These are phyloP conservation scores for Vitellaria paradoxa DNA, from an alignment of 179 eudicot species.

Conservation along the genomic window DNA sequence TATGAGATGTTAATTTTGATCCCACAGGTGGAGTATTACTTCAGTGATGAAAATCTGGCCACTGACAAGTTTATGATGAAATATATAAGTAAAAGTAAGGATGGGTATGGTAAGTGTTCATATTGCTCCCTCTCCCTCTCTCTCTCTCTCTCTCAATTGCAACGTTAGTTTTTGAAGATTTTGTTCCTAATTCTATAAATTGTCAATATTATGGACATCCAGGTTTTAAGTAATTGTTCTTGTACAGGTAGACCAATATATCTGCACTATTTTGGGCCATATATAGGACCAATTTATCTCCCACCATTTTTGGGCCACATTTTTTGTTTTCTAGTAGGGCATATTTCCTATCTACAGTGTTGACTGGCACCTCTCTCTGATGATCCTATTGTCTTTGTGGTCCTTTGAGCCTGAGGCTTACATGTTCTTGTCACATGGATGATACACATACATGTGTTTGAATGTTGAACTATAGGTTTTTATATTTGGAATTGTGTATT, in stretches of 20 bases:
- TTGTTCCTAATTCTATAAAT: not conserved
- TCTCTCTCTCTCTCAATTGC: not conserved
- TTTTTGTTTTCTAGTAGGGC: not conserved
- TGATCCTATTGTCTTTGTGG: not conserved
- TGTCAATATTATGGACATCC: not conserved
- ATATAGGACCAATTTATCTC: too few relatives aligned
- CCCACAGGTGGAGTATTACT: constrained; percentile 84
- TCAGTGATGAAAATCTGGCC: constrained; percentile 81
- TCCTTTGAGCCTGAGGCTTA: not conserved
- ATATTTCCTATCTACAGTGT: not conserved
- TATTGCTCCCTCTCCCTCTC: not conserved
- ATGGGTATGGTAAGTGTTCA: constrained; percentile 66
- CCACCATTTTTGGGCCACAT: too few relatives aligned
- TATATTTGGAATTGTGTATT: too few relatives aligned
- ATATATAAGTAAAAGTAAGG: constrained; percentile 53
- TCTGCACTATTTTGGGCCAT: constrained; percentile 1
- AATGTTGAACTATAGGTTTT: too few relatives aligned
- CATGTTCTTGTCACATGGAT: not conserved
- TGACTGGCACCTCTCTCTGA: not conserved
- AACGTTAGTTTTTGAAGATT: not conserved
- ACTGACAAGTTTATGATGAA: constrained; percentile 79
- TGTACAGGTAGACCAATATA: not conserved
- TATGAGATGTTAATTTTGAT: constrained; percentile 4
- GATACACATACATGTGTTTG: too few relatives aligned
- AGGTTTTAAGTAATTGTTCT: not conserved